Percentiles rank a stretch among this genome's conserved stretches.
These are phyloP conservation scores for Boechera retrofracta DNA, from an alignment of 345 rosid genomes.

Conservation along the genomic window DNA sequence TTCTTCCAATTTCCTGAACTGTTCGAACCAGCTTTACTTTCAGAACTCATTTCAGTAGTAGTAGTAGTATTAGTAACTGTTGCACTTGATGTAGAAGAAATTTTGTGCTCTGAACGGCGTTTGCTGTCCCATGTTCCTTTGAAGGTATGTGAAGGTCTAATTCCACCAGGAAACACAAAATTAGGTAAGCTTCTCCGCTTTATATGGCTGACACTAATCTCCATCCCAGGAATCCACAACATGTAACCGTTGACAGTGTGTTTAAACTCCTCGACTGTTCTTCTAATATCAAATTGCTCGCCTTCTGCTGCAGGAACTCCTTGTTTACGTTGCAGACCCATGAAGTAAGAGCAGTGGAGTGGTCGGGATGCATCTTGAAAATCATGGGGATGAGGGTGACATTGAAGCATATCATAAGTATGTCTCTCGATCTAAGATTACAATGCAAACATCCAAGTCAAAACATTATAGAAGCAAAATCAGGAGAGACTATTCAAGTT, in stretches of 20 bases:
- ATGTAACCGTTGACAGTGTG: constrained; percentile 64
- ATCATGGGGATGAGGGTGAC: constrained; percentile 93
- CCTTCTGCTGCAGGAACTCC: constrained; percentile 81
- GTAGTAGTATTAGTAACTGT: constrained; percentile 33
- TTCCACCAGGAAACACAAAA: constrained; percentile 88
- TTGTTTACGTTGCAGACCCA: constrained; percentile 97
- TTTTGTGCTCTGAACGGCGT: constrained; percentile 57
- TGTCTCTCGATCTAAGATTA: constrained; percentile 79
- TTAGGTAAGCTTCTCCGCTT: constrained; percentile 71
- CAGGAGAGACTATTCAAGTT: not conserved
- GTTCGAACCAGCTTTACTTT: constrained; percentile 61
- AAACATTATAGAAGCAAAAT: not conserved
- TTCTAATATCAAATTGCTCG: constrained; percentile 84
- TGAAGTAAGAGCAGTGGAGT: constrained; percentile 75
- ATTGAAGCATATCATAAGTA: constrained; percentile 82
- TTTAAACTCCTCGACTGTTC: constrained; percentile 91
- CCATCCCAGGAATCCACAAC: constrained; percentile 81
- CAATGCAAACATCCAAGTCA: constrained; percentile 38
- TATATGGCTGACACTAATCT: constrained; percentile 76
- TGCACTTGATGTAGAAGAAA: constrained; percentile 53
- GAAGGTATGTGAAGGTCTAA: constrained; percentile 69
- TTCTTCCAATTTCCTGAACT: constrained; percentile 66
- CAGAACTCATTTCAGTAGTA: constrained; percentile 56
- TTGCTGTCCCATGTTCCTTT: constrained; percentile 77
- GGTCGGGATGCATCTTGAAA: constrained; percentile 77